Percentiles rank a stretch among this genome's conserved stretches.
phyloP scores from a whole-genome alignment of 2,329 filamentous ascomycete genomes.

The Fusarium oxysporum region DNA sequence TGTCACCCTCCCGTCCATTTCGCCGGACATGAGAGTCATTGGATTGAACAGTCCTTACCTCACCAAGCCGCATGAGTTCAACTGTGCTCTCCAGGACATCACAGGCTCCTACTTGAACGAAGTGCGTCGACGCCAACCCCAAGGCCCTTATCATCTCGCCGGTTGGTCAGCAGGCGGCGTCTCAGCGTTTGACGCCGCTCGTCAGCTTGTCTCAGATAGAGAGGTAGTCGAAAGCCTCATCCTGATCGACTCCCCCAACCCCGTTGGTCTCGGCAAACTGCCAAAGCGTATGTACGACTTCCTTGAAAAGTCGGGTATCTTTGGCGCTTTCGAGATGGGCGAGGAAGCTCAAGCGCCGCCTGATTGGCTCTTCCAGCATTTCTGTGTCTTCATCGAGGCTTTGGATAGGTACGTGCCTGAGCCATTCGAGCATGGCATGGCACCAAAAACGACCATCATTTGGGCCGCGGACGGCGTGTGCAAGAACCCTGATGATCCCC shows the following conservation, averaged over 20 bases:
- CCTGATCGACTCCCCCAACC: background rate
- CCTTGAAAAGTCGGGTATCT: background rate
- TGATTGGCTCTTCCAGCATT: background rate
- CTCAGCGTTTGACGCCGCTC: background rate
- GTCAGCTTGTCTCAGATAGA: rapidly evolving
- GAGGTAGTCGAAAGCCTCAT: background rate
- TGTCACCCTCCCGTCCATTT: background rate
- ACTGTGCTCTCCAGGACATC: background rate
- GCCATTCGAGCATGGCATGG: background rate
- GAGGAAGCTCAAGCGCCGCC: background rate
- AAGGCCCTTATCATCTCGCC: background rate
- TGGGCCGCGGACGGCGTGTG: slow-evolving; percentile 4
- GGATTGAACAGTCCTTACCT: background rate
- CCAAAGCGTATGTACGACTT: slow-evolving; percentile 10
- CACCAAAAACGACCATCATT: background rate
- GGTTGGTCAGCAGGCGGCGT: slow-evolving; percentile 1
- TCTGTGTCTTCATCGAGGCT: background rate
- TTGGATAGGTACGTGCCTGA: background rate
- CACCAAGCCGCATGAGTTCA: background rate
- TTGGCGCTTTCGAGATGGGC: background rate
- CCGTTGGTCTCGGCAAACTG: background rate
- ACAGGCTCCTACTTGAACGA: background rate
- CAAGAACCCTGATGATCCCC: background rate
- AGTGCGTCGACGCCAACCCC: background rate
- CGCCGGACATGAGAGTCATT: background rate